Evolutionary conservation across 805 yeast genomes (phyloP).

Genomic region (Myxozyma monticola): DNA sequence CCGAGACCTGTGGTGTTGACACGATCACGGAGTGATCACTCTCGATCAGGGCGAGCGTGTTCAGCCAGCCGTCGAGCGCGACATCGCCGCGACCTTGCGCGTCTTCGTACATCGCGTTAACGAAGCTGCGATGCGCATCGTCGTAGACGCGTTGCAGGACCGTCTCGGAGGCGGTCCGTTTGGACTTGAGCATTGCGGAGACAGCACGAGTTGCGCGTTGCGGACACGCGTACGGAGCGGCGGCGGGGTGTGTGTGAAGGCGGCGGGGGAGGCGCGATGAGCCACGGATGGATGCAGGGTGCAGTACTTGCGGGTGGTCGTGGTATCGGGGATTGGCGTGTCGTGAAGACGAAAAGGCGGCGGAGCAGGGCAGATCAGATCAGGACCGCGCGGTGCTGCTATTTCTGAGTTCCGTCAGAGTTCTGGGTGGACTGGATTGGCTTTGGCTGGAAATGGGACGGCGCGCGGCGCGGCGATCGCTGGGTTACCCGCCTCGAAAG

Average conservation of each 20-base stretch:
- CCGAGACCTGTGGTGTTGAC: slow-evolving; percentile 37
- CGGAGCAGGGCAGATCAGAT: background rate
- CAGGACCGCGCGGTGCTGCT: too few relatives aligned
- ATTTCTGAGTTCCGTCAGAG: too few relatives aligned
- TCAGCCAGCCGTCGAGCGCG: slow-evolving; percentile 42
- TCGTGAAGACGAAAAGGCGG: background rate
- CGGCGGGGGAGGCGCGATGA: background rate
- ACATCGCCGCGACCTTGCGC: slow-evolving; percentile 40
- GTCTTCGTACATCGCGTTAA: slow-evolving; percentile 44
- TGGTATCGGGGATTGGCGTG: background rate
- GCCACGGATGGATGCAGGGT: too few relatives aligned
- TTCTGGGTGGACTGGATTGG: too few relatives aligned
- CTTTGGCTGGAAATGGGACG: too few relatives aligned
- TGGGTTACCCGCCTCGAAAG: too few relatives aligned
- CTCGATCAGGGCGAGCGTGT: slow-evolving; percentile 39
- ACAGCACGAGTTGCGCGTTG: background rate
- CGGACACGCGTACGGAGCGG: background rate
- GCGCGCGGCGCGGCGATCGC: too few relatives aligned
- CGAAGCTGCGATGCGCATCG: slow-evolving; percentile 45
- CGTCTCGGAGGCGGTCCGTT: slow-evolving; percentile 23
- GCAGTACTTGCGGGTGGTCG: background rate
- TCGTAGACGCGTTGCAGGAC: slow-evolving; percentile 42
- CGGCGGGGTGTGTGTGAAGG: background rate
- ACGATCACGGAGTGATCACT: slow-evolving; percentile 38
- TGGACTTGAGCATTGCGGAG: slow-evolving; percentile 15